Base-by-base conservation (phyloP, 768 basidiomycete species). In the Trametes sanguinea region DNA sequence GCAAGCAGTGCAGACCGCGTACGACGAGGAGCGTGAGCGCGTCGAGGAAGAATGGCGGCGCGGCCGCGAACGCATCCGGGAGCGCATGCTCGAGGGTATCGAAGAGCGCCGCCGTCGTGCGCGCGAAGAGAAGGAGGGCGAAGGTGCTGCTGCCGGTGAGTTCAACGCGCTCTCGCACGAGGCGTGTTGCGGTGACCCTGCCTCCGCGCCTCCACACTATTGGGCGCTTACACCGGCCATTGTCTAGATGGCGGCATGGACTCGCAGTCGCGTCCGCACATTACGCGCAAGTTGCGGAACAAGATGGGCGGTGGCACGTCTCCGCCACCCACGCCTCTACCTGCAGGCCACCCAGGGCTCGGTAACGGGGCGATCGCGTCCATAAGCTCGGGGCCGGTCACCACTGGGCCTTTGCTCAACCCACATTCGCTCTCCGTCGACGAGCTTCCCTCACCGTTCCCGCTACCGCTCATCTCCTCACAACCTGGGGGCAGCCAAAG, bases 51-150 rank as follows among this genome's bases (percentile, higher is more conserved):
- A 94, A 69, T 93, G 87, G 86, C 82, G 80, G 65, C 81, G 83
- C 46, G 92, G 92, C 3, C 79, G 87, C 48, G 90, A 90, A 45
- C 78, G 87, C 32, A 87, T 94, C 16, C 78, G 89, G 7, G 90
- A 93, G 68, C 80, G 92, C 14, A 77, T 94, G 33, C 73, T 93
- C 14, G 92, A 94, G 68, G 90, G 92, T 32, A 89, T 94, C 65
- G 92, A 93, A 72, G 92, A 94, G 69, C 80, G 92, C 33, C 75
- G 92, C 57, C 79, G 86, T 66, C 77, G 89, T 61, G 92, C 92
- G 32, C 78, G 92, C 54, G 92, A 94, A 64, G 92, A 94, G 77
- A 94, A 93, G 71, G 92, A 94, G 62, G 90, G 91, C 63, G 92
- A 94, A 67, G 91, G 89, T n/a, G 86, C 85, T 14, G 80, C 84